Base-by-base conservation (phyloP, 768 basidiomycete genomes). In the Lentinula lateritia region DNA sequence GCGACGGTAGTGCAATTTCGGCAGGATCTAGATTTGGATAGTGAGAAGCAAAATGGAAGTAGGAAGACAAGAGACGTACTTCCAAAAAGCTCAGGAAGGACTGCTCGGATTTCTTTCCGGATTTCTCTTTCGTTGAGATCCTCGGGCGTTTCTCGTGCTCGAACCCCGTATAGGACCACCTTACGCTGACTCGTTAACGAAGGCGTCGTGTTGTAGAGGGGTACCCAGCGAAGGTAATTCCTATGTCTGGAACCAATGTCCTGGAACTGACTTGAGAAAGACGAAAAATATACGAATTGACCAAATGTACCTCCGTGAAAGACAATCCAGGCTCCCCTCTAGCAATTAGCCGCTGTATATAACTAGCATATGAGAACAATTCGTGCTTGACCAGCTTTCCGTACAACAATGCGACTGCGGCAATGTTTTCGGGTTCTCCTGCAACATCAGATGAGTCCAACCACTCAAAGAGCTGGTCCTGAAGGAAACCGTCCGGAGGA, bases 401-500 rank as follows among this genome's bases (percentile, higher is more conserved):
- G 59, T 85, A 91, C 6, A 93, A 73, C 15, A 87, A 73, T 9
- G 90, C 80, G 32, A 92, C 80, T n/a, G 82, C 72, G 35, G 78
- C 75, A 3, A 90, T 74, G 66, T 86, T 89, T 6, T 72, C 73
- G 13, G 70, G 60, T 35, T 91, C 83, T 0, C 77, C 81, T 3
- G 87, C 87, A 16, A 83, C 80, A 6, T 85, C 82, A 9, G 81
- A 87, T 0, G 76, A 76, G 67, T 93, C 89, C 32, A 93, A 73
- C 92, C 92, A 94, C 55, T 89, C 85, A 66, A 94, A 92, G 9
- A 94, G 73, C 62, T 85, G 78, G 64, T 92, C 88, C 64, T 93
- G 92, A 6, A 93, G 73, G 60, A 84, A 80, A 60, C 83, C 82
- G 63, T 81, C 79, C 2, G 87, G 87, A 18, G 83, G 80, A 15